A percentile compares a stretch with the other conserved stretches of the same genome.
Evolutionary conservation across 257 asterid genomes (phyloP).

Genomic region (Primulina eburnea): DNA sequence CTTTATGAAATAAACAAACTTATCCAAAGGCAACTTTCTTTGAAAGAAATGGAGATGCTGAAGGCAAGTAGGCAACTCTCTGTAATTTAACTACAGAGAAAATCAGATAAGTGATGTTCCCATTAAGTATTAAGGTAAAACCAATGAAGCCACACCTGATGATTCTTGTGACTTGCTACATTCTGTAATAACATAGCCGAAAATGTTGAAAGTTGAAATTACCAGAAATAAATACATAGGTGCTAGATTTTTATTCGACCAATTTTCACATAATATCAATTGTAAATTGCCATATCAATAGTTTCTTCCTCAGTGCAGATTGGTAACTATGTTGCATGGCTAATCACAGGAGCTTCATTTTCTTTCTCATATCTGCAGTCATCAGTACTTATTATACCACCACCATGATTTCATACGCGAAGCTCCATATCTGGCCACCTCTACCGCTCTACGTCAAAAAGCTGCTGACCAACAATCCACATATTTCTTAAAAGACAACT

Average conservation of each 20-base stretch:
- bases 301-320: constrained; percentile 52
- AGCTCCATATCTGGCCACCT: constrained; percentile 53
- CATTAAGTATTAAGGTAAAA: too few relatives aligned
- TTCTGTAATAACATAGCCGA: neutral
- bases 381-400: constrained; percentile 53
- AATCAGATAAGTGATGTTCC: too few relatives aligned
- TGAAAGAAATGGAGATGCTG: too few relatives aligned
- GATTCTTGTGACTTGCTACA: neutral
- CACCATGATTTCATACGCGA: constrained; percentile 46
- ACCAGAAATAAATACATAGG: too few relatives aligned
- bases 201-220: too few relatives aligned
- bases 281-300: constrained; percentile 1
- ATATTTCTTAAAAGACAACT: constrained; percentile 38
- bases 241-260: too few relatives aligned
- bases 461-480: constrained; percentile 26
- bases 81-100: too few relatives aligned
- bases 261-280: neutral
- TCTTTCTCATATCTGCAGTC: constrained; percentile 77
- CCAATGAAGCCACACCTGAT: neutral
- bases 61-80: too few relatives aligned
- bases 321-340: constrained; percentile 88
- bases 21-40: too few relatives aligned
- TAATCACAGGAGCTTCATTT: constrained; percentile 68
- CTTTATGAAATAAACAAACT: too few relatives aligned
- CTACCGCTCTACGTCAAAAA: constrained; percentile 27